These are phyloP conservation scores for Pholiota conissans DNA, from an alignment of 768 basidiomycete genomes.

Conservation along the genomic window DNA sequence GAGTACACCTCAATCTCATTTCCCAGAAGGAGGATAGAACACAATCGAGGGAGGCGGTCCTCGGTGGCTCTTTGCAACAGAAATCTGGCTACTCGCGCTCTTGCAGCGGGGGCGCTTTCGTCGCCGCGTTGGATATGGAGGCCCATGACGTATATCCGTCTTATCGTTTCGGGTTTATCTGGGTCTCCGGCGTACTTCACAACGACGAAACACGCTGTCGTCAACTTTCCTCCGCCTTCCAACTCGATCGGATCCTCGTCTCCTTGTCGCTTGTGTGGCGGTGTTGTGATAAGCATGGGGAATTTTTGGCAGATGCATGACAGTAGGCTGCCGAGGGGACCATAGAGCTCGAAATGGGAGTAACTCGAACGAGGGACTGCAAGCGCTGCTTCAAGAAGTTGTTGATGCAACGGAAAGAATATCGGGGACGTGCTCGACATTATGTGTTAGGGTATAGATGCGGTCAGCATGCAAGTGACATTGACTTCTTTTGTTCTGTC, in stretches of 20 bases:
- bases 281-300: background rate
- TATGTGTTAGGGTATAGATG: too few relatives aligned
- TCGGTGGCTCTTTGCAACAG: background rate
- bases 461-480: too few relatives aligned
- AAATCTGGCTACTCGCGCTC: background rate
- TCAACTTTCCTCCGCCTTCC: background rate
- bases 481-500: too few relatives aligned
- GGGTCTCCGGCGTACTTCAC: background rate
- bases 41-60: background rate
- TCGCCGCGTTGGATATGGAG: background rate
- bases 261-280: background rate
- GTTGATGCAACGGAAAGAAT: background rate
- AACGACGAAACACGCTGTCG: background rate
- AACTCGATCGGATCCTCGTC: background rate
- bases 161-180: too few relatives aligned
- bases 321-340: background rate
- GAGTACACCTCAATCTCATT: background rate
- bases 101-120: background rate
- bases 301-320: background rate
- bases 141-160: too few relatives aligned
- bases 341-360: background rate
- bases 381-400: background rate
- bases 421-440: background rate
- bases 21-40: background rate
- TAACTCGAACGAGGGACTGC: background rate